Evolutionary conservation across 805 yeast genomes (phyloP).

Genomic region (Wickerhamiella spandovensis): DNA sequence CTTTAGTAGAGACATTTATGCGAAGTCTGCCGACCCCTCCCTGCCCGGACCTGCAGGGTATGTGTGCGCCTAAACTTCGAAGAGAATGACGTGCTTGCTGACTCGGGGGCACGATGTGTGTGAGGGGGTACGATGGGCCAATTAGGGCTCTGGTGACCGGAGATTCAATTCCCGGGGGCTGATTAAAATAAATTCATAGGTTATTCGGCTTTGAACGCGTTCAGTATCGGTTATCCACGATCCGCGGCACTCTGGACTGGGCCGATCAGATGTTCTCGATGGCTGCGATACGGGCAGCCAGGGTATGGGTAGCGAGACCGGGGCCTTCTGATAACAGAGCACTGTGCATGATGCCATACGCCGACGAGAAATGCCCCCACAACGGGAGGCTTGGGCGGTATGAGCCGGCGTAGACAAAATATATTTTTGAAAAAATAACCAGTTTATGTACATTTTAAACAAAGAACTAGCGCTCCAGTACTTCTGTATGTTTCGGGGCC

Average conservation of each 20-base stretch:
- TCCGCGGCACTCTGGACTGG: not conserved
- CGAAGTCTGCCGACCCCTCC: not conserved
- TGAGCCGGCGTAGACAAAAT: no score
- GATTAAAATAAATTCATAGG: no score
- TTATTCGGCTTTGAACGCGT: not conserved
- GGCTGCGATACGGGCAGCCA: not conserved
- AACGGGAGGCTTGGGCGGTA: not conserved
- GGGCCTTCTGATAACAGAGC: not conserved
- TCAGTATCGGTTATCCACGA: no score
- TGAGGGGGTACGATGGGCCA: not conserved
- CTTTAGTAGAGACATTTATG: not conserved
- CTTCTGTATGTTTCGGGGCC: not conserved
- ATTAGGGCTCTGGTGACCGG: not conserved
- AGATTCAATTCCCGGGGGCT: no score
- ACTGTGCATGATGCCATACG: not conserved
- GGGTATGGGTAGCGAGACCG: not conserved
- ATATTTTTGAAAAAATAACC: no score
- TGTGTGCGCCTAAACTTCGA: not conserved
- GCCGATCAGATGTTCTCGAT: not conserved
- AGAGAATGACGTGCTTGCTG: not conserved
- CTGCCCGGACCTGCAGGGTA: not conserved
- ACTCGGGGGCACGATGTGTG: not conserved
- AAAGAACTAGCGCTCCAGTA: no score
- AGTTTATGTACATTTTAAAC: not conserved
- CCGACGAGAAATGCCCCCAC: not conserved